phyloP scores from a whole-genome alignment of 208 protist genomes.

The Trypanosoma lewisi region DNA sequence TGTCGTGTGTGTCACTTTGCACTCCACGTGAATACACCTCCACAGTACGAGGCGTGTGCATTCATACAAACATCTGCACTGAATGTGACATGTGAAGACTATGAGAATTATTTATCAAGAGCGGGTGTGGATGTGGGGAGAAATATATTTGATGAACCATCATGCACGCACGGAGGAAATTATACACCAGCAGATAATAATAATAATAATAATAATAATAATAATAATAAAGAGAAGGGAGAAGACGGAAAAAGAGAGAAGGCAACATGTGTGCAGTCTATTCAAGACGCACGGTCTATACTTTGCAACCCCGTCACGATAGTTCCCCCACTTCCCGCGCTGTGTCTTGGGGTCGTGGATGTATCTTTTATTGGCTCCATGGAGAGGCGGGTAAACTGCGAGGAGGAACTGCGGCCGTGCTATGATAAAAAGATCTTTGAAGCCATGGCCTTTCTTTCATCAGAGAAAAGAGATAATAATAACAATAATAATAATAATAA shows the following conservation, averaged over 20 bases:
- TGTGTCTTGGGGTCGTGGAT: conserved; percentile 45
- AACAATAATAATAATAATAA: neutral
- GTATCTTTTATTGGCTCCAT: conserved; percentile 18
- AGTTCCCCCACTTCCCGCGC: conserved; percentile 39
- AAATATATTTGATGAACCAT: conserved; percentile 51
- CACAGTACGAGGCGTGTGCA: conserved; percentile 49
- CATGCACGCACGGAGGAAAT: too few species aligned
- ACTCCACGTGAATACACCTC: conserved; percentile 66
- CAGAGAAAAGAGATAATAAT: neutral
- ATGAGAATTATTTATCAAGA: conserved; percentile 40
- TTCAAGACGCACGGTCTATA: conserved; percentile 9
- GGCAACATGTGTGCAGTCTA: too few species aligned
- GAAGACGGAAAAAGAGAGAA: too few species aligned
- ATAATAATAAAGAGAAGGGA: conserved; percentile 5
- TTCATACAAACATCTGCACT: conserved; percentile 57
- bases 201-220: too few species aligned
- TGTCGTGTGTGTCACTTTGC: conserved; percentile 68
- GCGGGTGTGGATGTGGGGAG: conserved; percentile 36
- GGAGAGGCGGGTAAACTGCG: conserved; percentile 30
- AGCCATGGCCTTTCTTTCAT: conserved; percentile 40
- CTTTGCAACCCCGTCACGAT: conserved; percentile 42
- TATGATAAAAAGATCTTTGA: conserved; percentile 30
- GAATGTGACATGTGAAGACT: conserved; percentile 51
- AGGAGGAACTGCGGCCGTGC: conserved; percentile 11
- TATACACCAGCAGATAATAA: too few species aligned